Percentiles rank a stretch among this genome's conserved stretches.
These are phyloP conservation scores for Phytophthora pinifolia DNA, from an alignment of 352 stramenopile species.

Conservation along the genomic window DNA sequence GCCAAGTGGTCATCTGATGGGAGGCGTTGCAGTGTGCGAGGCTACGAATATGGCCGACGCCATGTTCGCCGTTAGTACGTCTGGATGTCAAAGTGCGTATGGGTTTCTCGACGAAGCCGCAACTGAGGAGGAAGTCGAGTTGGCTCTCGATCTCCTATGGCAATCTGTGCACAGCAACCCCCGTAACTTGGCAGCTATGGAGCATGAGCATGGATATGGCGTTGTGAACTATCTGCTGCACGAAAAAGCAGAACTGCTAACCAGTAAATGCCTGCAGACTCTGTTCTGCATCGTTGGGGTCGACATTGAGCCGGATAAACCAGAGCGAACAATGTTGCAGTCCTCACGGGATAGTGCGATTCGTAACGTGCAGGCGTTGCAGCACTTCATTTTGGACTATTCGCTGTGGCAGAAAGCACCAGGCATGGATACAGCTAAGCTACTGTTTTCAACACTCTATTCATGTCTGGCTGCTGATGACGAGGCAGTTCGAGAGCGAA, in stretches of 20 bases:
- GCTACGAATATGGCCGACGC: conserved; percentile 37
- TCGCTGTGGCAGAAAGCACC: conserved; percentile 61
- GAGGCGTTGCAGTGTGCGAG: conserved; percentile 31
- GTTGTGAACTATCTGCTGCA: conserved; percentile 71
- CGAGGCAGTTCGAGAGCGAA: conserved; percentile 50
- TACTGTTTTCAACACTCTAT: conserved; percentile 71
- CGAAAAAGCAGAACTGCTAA: conserved; percentile 52
- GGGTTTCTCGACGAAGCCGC: conserved; percentile 47
- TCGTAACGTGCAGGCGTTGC: conserved; percentile 61
- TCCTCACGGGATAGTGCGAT: conserved; percentile 42
- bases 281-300: conserved; percentile 63
- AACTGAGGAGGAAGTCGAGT: conserved; percentile 43
- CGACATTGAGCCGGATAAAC: conserved; percentile 29
- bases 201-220: conserved; percentile 72
- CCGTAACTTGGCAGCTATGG: conserved; percentile 57
- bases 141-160: conserved; percentile 44
- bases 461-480: conserved; percentile 48
- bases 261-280: conserved; percentile 28
- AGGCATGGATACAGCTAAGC: conserved; percentile 32
- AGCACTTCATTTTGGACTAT: conserved; percentile 76
- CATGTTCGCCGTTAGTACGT: conserved; percentile 47
- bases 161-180: conserved; percentile 35
- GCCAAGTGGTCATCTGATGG: conserved; percentile 58
- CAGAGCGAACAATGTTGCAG: conserved; percentile 1
- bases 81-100: conserved; percentile 56